Conservation (phyloP, 352 stramenopile species). For the Phytopythium ostracodes region DNA sequence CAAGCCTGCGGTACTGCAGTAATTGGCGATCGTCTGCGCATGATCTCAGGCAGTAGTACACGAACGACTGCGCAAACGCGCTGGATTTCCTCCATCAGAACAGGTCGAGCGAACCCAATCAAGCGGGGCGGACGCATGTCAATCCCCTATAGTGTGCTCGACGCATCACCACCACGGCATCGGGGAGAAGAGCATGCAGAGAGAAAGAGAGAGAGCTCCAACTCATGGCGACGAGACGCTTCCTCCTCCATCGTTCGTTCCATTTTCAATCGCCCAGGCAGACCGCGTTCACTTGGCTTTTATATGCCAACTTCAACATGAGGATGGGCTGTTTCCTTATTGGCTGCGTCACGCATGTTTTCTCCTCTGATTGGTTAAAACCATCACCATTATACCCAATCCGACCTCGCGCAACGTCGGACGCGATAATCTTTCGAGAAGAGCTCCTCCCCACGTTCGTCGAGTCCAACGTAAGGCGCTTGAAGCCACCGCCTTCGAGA, state of each 20-base stretch:
- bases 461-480: neutral
- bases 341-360: neutral
- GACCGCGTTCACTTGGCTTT: neutral
- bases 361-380: neutral
- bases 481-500: neutral
- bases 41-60: too few relatives aligned
- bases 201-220: neutral
- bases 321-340: neutral
- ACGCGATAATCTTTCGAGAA: constrained; percentile 2
- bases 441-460: neutral
- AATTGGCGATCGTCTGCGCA: neutral
- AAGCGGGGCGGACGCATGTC: neutral
- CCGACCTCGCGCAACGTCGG: neutral
- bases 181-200: too few relatives aligned
- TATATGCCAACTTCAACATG: constrained; percentile 5
- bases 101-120: neutral
- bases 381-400: neutral
- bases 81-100: neutral
- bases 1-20: too few relatives aligned
- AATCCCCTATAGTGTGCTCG: too few relatives aligned
- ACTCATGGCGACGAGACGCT: neutral
- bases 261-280: too few relatives aligned
- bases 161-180: too few relatives aligned
- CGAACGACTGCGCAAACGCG: neutral
- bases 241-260: too few relatives aligned